Conservation (phyloP, 2,329 filamentous ascomycete species). For the Diaporthe australafricana region DNA sequence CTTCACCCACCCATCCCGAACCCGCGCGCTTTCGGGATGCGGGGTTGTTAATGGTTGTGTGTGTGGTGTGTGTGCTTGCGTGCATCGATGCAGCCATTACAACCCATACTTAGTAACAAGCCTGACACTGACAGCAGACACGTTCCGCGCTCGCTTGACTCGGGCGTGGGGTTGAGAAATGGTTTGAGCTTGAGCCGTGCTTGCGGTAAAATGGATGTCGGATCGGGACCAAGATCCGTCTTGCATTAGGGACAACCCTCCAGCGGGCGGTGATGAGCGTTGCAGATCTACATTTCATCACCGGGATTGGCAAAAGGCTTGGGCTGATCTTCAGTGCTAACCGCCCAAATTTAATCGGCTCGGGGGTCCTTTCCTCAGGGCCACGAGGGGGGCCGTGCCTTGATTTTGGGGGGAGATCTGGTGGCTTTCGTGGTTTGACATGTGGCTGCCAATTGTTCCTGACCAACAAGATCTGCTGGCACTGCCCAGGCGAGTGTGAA, state of each 20-base stretch:
- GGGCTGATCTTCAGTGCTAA: conserved; percentile 23
- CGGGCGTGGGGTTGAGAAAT: conserved; percentile 26
- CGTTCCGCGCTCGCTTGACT: conserved; percentile 15
- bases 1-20: background rate
- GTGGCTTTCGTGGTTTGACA: background rate
- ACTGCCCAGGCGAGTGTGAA: background rate
- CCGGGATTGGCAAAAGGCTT: conserved; percentile 17
- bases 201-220: background rate
- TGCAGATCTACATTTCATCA: conserved; percentile 30
- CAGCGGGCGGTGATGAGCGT: conserved; percentile 21
- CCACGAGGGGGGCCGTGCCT: conserved; percentile 8
- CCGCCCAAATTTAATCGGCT: background rate
- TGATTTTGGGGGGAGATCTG: background rate
- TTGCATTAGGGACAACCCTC: conserved; percentile 9
- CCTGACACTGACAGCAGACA: conserved; percentile 21
- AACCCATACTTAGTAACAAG: background rate
- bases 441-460: conserved; percentile 10
- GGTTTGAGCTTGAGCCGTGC: background rate
- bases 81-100: background rate
- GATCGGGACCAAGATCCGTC: conserved; percentile 27
- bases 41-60: background rate
- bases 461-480: background rate
- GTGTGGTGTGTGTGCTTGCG: background rate
- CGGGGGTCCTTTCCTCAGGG: background rate
- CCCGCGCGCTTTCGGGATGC: conserved; percentile 3